These are phyloP conservation scores for Coemansia sp. DNA, from an alignment of 192 early-diverging fungal species.

Conservation along the genomic window DNA sequence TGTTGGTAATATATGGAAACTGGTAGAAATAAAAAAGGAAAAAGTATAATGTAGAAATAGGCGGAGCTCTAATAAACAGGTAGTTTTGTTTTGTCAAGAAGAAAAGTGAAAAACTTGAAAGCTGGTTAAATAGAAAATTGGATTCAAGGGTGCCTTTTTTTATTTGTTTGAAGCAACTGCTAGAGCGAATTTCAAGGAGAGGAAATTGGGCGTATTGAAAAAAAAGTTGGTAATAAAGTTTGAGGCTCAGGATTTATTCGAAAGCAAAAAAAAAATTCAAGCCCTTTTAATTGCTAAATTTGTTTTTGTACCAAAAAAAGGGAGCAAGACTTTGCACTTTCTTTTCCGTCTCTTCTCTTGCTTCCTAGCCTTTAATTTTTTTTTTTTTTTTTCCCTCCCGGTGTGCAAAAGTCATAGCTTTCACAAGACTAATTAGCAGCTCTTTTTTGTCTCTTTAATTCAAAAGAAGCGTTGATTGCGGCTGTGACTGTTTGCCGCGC, in stretches of 20 bases:
- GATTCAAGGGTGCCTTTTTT: no score
- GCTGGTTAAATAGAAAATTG: background rate
- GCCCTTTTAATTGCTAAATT: background rate
- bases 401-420: background rate
- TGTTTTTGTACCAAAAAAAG: background rate
- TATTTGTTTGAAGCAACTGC: no score
- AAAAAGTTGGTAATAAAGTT: background rate
- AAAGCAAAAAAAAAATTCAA: constrained; percentile 2
- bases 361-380: background rate
- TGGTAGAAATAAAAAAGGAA: background rate
- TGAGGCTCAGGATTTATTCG: background rate
- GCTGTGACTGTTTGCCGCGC: no score
- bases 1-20: background rate
- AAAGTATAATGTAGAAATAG: background rate
- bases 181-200: no score
- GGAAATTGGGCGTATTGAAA: no score
- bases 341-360: background rate
- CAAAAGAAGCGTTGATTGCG: background rate
- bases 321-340: background rate
- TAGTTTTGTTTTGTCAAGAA: background rate
- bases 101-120: background rate
- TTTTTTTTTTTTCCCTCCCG: background rate
- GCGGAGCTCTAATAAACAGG: no score
- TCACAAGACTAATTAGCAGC: background rate
- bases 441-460: background rate